Evolutionary conservation across 2,329 filamentous ascomycete genomes (phyloP).

Genomic region (Eurotiales sp.): DNA sequence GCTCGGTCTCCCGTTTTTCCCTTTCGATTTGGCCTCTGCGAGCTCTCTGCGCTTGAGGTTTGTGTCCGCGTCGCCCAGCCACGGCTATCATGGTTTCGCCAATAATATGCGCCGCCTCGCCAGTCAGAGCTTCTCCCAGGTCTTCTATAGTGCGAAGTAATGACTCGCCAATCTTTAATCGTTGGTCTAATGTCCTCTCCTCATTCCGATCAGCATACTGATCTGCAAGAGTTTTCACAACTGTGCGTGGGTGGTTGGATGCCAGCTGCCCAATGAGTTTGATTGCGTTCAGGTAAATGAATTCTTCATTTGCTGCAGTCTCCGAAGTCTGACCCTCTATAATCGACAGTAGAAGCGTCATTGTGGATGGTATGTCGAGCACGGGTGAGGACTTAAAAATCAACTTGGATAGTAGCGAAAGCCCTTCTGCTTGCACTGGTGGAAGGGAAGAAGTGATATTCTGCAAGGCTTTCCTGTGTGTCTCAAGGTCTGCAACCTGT

Average conservation of each 20-base stretch:
- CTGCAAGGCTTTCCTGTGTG: slow-evolving; percentile 38
- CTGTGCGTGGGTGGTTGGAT: slow-evolving; percentile 39
- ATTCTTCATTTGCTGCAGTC: slow-evolving; percentile 35
- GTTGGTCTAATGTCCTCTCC: slow-evolving; percentile 34
- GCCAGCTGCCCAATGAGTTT: slow-evolving; percentile 39
- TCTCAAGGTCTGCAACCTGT: slow-evolving; percentile 36
- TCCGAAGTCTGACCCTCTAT: slow-evolving; percentile 31
- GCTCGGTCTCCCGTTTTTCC: slow-evolving; percentile 24
- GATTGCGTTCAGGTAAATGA: slow-evolving; percentile 42
- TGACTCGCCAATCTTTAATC: slow-evolving; percentile 40
- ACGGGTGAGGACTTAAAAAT: slow-evolving; percentile 40
- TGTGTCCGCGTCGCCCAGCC: slow-evolving; percentile 36
- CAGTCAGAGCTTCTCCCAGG: slow-evolving; percentile 34
- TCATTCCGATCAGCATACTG: slow-evolving; percentile 38
- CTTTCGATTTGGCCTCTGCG: slow-evolving; percentile 27
- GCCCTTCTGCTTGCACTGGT: slow-evolving; percentile 43
- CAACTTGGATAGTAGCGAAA: slow-evolving; percentile 37
- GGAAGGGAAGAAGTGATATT: slow-evolving; percentile 39
- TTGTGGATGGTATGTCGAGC: slow-evolving; percentile 41
- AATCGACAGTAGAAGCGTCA: slow-evolving; percentile 38
- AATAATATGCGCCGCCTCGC: slow-evolving; percentile 34
- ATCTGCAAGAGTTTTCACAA: slow-evolving; percentile 38
- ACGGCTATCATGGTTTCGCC: slow-evolving; percentile 38
- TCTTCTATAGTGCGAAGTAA: slow-evolving; percentile 40
- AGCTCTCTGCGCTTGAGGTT: slow-evolving; percentile 30